These are phyloP conservation scores for Silene latifolia DNA, from an alignment of 148 eudicot species.

Conservation along the genomic window DNA sequence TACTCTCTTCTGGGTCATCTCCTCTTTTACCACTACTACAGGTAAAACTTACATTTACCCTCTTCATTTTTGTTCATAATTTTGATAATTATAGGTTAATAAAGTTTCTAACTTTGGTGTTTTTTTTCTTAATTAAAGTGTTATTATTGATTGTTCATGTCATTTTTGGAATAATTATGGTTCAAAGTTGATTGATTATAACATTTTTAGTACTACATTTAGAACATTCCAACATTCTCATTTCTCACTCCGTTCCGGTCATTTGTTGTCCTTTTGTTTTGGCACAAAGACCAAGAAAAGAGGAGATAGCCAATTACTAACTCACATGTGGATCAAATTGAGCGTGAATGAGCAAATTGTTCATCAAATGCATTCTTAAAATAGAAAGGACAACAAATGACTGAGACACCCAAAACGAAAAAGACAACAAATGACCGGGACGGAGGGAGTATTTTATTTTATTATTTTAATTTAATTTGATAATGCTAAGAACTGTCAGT, in stretches of 20 bases:
- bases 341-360: no score
- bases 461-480: constrained; percentile 7
- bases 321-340: no score
- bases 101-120: constrained; percentile 3
- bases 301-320: no score
- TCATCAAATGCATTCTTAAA: no score
- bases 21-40: constrained; percentile 22
- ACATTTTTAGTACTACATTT: not conserved
- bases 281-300: no score
- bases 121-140: not conserved
- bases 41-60: not conserved
- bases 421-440: no score
- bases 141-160: not conserved
- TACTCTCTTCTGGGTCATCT: constrained; percentile 25
- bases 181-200: not conserved
- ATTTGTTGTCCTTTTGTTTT: no score
- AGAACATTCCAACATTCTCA: no score
- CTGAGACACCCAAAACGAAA: no score
- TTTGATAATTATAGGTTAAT: not conserved
- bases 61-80: not conserved
- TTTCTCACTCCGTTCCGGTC: no score
- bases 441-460: no score
- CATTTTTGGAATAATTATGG: not conserved
- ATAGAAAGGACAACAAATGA: no score
- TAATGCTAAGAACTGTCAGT: not conserved